phyloP scores from a whole-genome alignment of 1,284 basidiomycete genomes.

The Pterulicium gracile region DNA sequence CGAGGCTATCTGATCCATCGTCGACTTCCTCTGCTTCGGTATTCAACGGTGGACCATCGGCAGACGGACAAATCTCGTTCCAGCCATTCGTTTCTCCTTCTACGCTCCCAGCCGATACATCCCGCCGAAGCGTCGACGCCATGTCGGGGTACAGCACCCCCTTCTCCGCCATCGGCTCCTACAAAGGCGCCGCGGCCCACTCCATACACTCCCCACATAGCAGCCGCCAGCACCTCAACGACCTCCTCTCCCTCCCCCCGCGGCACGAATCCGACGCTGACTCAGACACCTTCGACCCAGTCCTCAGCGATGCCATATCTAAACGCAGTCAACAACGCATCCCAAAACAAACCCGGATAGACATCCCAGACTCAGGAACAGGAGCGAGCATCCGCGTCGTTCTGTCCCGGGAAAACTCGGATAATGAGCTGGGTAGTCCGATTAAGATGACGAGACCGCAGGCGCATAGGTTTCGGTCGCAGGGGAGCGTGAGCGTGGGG shows the following conservation, averaged over 20 bases:
- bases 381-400: background rate
- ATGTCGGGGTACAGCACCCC: background rate
- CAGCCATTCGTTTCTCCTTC: background rate
- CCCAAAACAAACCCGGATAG: conserved; percentile 4
- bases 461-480: conserved; percentile 3
- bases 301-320: background rate
- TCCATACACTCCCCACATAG: background rate
- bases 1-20: background rate
- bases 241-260: background rate
- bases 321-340: background rate
- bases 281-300: background rate
- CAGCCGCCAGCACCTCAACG: background rate
- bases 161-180: background rate
- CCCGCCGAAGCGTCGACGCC: background rate
- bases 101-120: background rate
- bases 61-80: background rate
- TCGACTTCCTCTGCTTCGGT: background rate
- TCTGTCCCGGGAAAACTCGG: conserved; percentile 4
- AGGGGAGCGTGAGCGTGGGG: background rate
- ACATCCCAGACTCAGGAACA: conserved; percentile 7
- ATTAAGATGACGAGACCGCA: conserved; percentile 6
- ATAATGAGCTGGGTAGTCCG: conserved; percentile 2
- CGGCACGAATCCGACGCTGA: background rate
- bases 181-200: background rate
- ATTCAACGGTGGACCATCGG: background rate